Evolutionary conservation across 2,329 filamentous ascomycete genomes (phyloP), one percentile per base, ranked within the genome.

Genomic region (Aspergillus spinulosporus): DNA sequence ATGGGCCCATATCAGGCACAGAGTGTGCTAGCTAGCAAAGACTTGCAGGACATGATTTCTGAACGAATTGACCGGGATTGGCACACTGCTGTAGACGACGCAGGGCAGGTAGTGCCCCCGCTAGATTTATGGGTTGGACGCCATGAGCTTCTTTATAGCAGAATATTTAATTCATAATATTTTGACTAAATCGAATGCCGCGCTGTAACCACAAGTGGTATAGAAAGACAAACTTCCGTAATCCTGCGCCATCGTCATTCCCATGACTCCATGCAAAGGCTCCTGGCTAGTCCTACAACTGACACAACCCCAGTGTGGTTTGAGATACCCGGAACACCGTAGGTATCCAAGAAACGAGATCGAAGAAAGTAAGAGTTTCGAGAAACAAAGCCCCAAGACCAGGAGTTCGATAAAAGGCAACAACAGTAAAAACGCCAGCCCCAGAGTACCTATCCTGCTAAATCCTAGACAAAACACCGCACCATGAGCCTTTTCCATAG

Each of bases 1-100:
- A 81, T 87, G 80, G 85, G 85, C 0, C 84, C 85, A 0, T 88
- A 87, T 69, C 84, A 86, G 68, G 82, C 83, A 15, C 85, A 88
- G 63, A 78, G 73, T 26, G 71, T 86, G 29, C 72, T 88, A 42
- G 84, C 84, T 2, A 79, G 81, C 58, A 70, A 68, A 31, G 75
- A 74, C 51, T 62, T 87, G 61, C 79, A 82, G 65, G 72, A 73
- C n/a, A 74, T 78, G 60, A 82, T 87, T 37, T 66, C 73, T 49
- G 71, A 69, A 9, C 74, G 80, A 32, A 76, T 86, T 34, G 70
- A 74, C 50, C 72, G 74, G 49, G 77, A 81, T 56, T 82, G 78
- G 78, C 63, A 76, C 21, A 76, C 69, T 15, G 65, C 69, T 36
- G 77, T 81, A 1, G 80, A 82, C 46, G 78, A 85, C 61, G 84